Percentiles rank a stretch among this genome's conserved stretches.
Conservation (phyloP, 2,329 filamentous ascomycete species). For the Aspergillaceae sp. region DNA sequence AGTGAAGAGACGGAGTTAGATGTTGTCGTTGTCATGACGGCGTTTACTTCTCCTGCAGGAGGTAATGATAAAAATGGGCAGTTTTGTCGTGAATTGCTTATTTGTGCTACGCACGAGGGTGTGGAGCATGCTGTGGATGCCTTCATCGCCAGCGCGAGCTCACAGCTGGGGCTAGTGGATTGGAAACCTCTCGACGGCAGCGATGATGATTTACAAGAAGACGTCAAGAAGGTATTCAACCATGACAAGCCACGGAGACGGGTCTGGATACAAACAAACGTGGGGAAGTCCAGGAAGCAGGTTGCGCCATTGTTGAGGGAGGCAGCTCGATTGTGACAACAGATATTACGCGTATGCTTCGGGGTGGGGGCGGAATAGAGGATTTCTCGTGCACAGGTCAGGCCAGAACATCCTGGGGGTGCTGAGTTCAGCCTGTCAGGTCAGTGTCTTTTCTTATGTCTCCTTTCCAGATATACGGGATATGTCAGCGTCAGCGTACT, state of each 20-base stretch:
- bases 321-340: conserved; percentile 20
- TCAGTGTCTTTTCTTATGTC: too few relatives aligned
- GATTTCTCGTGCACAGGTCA: too few relatives aligned
- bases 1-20: conserved; percentile 36
- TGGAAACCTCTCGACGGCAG: conserved; percentile 20
- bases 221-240: conserved; percentile 8
- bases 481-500: conserved; percentile 39
- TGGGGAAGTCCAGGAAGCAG: conserved; percentile 54
- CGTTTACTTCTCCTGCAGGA: conserved; percentile 36
- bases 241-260: conserved; percentile 31
- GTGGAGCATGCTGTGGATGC: conserved; percentile 31
- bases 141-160: conserved; percentile 35
- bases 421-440: too few relatives aligned
- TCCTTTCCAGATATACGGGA: too few relatives aligned
- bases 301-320: conserved; percentile 52
- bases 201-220: conserved; percentile 9
- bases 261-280: conserved; percentile 49
- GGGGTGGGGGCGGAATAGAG: too few relatives aligned
- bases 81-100: conserved; percentile 47
- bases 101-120: conserved; percentile 35
- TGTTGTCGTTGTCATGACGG: conserved; percentile 54
- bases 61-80: conserved; percentile 15
- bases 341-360: too few relatives aligned
- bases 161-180: conserved; percentile 35
- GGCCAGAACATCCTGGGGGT: too few relatives aligned